Evolutionary conservation across 371 early-diverging fungal genomes (phyloP).

Genomic region (Phascolomyces articulosus): DNA sequence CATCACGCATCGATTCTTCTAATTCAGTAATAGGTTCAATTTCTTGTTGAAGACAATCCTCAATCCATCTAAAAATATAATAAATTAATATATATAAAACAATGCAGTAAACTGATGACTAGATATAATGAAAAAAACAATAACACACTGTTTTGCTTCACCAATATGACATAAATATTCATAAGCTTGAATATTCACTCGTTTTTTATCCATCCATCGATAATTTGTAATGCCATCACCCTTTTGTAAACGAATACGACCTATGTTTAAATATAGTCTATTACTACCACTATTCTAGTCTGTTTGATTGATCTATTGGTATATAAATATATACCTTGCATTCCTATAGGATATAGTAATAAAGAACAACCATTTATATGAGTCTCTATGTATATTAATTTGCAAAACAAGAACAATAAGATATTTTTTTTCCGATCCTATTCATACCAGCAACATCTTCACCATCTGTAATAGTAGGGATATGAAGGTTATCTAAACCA

Average conservation of each 20-base stretch:
- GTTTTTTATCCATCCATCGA: constrained; percentile 95
- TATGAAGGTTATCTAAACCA: constrained; percentile 36
- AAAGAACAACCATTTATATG: too few species aligned
- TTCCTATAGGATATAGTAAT: constrained; percentile 18
- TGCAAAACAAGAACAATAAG: background rate
- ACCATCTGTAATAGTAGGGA: constrained; percentile 47
- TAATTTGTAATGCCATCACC: constrained; percentile 52
- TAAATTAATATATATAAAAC: background rate
- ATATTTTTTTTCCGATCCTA: background rate
- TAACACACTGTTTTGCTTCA: constrained; percentile 97
- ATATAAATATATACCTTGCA: constrained; percentile 19
- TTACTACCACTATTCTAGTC: too few species aligned
- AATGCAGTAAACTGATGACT: background rate
- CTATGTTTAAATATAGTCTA: too few species aligned
- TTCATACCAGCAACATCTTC: constrained; percentile 49
- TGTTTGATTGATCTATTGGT: background rate
- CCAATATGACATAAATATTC: constrained; percentile 99
- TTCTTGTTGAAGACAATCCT: constrained; percentile 84
- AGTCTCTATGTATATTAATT: too few species aligned
- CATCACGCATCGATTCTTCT: constrained; percentile 94
- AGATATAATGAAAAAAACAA: background rate
- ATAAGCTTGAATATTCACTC: constrained; percentile 93
- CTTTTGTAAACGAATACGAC: constrained; percentile 67
- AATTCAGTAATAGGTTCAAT: constrained; percentile 79
- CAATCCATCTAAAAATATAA: constrained; percentile 83